These are phyloP conservation scores for Nothomitra cinnamomea DNA, from an alignment of 2,329 filamentous ascomycete species.

Conservation along the genomic window DNA sequence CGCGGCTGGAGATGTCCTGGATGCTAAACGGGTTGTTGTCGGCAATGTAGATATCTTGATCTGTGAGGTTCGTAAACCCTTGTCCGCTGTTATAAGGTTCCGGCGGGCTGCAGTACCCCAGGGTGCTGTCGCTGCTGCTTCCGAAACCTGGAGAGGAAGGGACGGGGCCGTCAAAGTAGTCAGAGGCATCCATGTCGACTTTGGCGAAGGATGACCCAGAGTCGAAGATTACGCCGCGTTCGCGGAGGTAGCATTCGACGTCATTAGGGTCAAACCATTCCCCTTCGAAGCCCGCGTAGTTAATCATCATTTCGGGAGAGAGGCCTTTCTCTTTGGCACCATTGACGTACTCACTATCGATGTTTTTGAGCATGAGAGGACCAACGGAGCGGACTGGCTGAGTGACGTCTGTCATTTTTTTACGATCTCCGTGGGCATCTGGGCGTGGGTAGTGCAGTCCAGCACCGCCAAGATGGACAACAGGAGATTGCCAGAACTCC, in stretches of 20 bases:
- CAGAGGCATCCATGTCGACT: constrained; percentile 11
- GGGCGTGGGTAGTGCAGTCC: constrained; percentile 43
- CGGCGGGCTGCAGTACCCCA: neutral
- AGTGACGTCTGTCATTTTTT: constrained; percentile 18
- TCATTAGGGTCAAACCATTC: constrained; percentile 65
- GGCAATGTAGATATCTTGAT: neutral
- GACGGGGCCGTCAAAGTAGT: neutral
- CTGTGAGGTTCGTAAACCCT: neutral
- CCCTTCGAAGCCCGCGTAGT: constrained; percentile 40
- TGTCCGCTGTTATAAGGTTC: neutral
- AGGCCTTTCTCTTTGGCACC: constrained; percentile 27
- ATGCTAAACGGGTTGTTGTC: neutral
- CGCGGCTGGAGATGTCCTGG: neutral
- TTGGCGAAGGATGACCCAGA: constrained; percentile 42
- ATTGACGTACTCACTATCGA: constrained; percentile 17
- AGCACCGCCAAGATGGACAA: constrained; percentile 48
- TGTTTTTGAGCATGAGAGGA: neutral
- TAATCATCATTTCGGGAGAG: constrained; percentile 27
- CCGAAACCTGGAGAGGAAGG: neutral
- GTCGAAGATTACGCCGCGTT: constrained; percentile 45
- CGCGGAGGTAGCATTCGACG: constrained; percentile 54
- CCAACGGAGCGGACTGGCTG: neutral
- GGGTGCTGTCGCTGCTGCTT: neutral
- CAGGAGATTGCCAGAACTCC: constrained; percentile 38
- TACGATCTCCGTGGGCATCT: constrained; percentile 20